A percentile compares a stretch with the other conserved stretches of the same genome.
phyloP scores from a whole-genome alignment of 2,329 filamentous ascomycete genomes.

The Colletotrichum sp. region DNA sequence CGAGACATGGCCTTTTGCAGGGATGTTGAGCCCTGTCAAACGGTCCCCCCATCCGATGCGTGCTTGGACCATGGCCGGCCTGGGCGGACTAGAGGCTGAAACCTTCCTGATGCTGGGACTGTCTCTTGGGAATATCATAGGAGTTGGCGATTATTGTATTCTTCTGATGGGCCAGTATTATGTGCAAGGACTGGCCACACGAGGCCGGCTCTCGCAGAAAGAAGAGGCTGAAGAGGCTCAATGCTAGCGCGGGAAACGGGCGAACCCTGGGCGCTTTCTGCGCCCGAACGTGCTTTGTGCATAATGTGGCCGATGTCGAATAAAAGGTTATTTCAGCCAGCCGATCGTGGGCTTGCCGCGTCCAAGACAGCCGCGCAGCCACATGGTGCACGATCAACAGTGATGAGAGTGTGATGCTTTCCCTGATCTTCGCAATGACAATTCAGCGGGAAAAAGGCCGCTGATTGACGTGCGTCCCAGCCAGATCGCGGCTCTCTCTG shows the following conservation, averaged over 20 bases:
- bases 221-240: not conserved
- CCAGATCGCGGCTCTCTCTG: not conserved
- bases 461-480: not conserved
- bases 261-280: not conserved
- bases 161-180: not conserved
- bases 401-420: not conserved
- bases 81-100: conserved; percentile 6
- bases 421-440: not conserved
- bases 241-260: not conserved
- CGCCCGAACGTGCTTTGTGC: not conserved
- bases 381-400: not conserved
- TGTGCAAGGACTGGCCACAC: not conserved
- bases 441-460: not conserved
- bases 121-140: not conserved
- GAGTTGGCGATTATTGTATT: not conserved
- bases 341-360: not conserved
- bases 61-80: conserved; percentile 13
- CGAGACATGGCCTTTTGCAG: not conserved
- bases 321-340: not conserved
- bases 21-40: conserved; percentile 7
- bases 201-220: not conserved
- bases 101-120: conserved; percentile 14
- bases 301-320: not conserved
- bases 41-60: not conserved
- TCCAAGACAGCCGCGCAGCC: not conserved